These are phyloP conservation scores for Agapanthus africanus DNA, from an alignment of 106 monocot genomes.

Conservation along the genomic window DNA sequence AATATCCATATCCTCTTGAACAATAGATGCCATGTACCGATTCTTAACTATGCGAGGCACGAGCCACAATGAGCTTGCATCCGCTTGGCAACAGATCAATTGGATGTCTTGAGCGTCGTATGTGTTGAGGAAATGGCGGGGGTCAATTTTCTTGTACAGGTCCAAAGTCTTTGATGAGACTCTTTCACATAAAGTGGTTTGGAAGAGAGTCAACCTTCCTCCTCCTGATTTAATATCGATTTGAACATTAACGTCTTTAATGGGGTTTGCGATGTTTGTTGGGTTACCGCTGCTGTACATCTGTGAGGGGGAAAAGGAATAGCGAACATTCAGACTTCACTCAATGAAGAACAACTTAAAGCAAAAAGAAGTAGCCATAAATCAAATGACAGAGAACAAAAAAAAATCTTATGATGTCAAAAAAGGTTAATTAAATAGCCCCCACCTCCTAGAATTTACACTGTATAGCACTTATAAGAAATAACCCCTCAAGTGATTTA, in stretches of 20 bases:
- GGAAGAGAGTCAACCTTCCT: constrained; percentile 65
- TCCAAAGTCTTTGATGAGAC: constrained; percentile 36
- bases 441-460: too few relatives aligned
- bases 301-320: constrained; percentile 29
- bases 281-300: constrained; percentile 99
- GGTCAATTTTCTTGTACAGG: constrained; percentile 31
- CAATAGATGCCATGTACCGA: constrained; percentile 48
- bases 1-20: constrained; percentile 27
- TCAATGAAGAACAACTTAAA: too few relatives aligned
- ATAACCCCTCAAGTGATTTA: too few relatives aligned
- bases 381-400: too few relatives aligned
- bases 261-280: constrained; percentile 93
- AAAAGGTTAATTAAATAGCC: too few relatives aligned
- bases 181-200: constrained; percentile 73
- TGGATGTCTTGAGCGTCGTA: constrained; percentile 96
- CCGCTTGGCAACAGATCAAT: constrained; percentile 88
- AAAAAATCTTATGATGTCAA: too few relatives aligned
- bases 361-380: background rate
- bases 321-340: too few relatives aligned
- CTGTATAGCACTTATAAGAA: too few relatives aligned
- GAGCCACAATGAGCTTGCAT: constrained; percentile 80
- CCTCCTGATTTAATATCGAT: constrained; percentile 73
- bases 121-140: constrained; percentile 34
- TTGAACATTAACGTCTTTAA: constrained; percentile 75
- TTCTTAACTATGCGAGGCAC: constrained; percentile 66